These are phyloP conservation scores for Pseudocercospora crystallina DNA, from an alignment of 2,329 filamentous ascomycete genomes.

Conservation along the genomic window DNA sequence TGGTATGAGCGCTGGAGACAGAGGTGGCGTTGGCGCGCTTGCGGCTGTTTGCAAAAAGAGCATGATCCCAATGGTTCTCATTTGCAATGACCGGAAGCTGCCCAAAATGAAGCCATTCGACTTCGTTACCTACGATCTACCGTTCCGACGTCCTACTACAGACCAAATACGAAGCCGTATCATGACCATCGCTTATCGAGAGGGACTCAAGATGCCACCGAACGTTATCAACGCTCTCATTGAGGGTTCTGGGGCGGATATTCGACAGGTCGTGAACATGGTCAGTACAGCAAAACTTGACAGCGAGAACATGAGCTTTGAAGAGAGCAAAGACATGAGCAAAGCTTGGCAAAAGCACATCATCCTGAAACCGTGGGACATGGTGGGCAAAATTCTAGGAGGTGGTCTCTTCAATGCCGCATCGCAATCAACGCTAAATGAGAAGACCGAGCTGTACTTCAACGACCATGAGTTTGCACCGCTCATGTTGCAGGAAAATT, in stretches of 20 bases:
- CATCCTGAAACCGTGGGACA: slow-evolving; percentile 96
- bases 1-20: slow-evolving; percentile 95
- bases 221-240: slow-evolving; percentile 89
- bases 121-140: slow-evolving; percentile 76
- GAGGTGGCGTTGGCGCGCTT: slow-evolving; percentile 90
- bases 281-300: slow-evolving; percentile 90
- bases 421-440: slow-evolving; percentile 85
- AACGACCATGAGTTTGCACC: slow-evolving; percentile 98
- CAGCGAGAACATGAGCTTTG: slow-evolving; percentile 73
- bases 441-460: slow-evolving; percentile 98
- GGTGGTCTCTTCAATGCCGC: slow-evolving; percentile 80
- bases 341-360: slow-evolving; percentile 99
- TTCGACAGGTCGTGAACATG: slow-evolving; percentile 99
- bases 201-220: slow-evolving; percentile 80
- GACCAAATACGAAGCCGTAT: slow-evolving; percentile 90
- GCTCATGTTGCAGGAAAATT: slow-evolving; percentile 98
- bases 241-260: slow-evolving; percentile 92
- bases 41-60: slow-evolving; percentile 95
- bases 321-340: slow-evolving; percentile 88
- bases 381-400: slow-evolving; percentile 86
- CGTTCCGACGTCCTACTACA: slow-evolving; percentile 83
- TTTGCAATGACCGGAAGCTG: slow-evolving; percentile 90
- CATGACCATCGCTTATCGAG: slow-evolving; percentile 91
- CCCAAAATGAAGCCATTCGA: slow-evolving; percentile 99
- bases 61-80: slow-evolving; percentile 89